A percentile compares a stretch with the other conserved stretches of the same genome.
phyloP scores from a whole-genome alignment of 2,329 filamentous ascomycete genomes.

The Stachybotrys chlorohalonatus region DNA sequence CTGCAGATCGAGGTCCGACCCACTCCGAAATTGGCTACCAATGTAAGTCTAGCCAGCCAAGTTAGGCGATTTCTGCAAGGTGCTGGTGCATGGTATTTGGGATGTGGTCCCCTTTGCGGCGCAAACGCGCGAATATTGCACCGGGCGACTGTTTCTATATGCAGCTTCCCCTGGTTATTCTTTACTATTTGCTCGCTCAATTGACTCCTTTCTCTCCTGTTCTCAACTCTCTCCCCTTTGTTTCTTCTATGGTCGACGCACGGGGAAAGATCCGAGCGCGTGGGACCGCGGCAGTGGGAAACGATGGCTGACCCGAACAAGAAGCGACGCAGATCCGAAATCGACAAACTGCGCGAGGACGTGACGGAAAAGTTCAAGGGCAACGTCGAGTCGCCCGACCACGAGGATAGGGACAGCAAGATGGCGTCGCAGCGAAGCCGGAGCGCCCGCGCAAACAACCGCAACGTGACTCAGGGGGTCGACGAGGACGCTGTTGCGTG shows the following conservation, averaged over 20 bases:
- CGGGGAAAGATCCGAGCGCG: not conserved
- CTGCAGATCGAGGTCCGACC: not conserved
- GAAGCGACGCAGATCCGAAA: conserved; percentile 20
- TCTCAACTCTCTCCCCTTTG: not conserved
- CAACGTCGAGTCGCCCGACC: conserved; percentile 16
- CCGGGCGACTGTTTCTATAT: not conserved
- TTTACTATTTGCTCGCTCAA: not conserved
- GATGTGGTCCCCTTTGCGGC: not conserved
- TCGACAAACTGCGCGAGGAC: conserved; percentile 21
- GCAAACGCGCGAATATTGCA: not conserved
- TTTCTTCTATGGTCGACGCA: not conserved
- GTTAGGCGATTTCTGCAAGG: not conserved
- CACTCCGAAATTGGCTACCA: not conserved
- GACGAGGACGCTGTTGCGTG: conserved; percentile 36
- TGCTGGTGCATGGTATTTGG: not conserved
- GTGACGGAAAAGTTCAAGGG: conserved; percentile 20
- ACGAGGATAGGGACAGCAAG: conserved; percentile 6
- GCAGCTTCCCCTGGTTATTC: not conserved
- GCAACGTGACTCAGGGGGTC: conserved; percentile 33
- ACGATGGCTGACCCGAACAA: conserved; percentile 24
- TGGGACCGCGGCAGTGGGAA: conserved; percentile 10
- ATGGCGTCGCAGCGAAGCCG: conserved; percentile 31
- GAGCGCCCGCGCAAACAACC: conserved; percentile 33
- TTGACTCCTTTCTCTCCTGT: not conserved
- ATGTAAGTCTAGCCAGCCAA: not conserved